phyloP scores from a whole-genome alignment of 148 eudicot genomes.

The Polygonum aviculare region DNA sequence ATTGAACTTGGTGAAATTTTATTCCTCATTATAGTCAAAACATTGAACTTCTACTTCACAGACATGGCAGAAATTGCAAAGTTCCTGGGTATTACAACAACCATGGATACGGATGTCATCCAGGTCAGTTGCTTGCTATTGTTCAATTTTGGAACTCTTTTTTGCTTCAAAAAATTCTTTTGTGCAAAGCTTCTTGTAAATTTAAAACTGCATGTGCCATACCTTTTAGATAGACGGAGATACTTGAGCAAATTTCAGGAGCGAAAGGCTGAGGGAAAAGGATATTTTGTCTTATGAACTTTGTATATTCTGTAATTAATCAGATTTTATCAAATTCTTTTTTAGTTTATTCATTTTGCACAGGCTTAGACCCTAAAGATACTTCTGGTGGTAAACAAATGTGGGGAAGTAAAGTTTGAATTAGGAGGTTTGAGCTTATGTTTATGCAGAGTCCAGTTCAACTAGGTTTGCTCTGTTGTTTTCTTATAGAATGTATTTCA shows the following conservation, averaged over 20 bases:
- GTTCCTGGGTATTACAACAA: slow-evolving; percentile 85
- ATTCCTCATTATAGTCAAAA: neutral
- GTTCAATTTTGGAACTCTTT: neutral
- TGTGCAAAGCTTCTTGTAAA: neutral
- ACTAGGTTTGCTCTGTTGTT: too few species aligned
- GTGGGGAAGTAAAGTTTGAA: neutral
- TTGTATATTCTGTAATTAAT: neutral
- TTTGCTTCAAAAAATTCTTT: neutral
- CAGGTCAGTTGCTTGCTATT: slow-evolving; percentile 43
- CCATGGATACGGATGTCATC: slow-evolving; percentile 76
- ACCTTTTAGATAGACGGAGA: neutral
- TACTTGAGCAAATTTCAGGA: neutral
- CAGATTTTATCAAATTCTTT: neutral
- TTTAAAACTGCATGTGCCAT: neutral
- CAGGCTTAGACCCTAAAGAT: neutral
- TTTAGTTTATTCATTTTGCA: neutral
- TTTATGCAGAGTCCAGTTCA: neutral
- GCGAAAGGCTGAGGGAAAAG: neutral
- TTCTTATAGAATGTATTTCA: neutral
- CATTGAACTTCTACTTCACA: slow-evolving; percentile 21
- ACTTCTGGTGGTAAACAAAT: neutral
- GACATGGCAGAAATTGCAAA: slow-evolving; percentile 97
- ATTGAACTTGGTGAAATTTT: neutral
- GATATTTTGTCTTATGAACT: neutral
- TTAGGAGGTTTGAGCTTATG: neutral